These are phyloP conservation scores for Conoideocrella luteorostrata DNA, from an alignment of 2,329 filamentous ascomycete species.

Conservation along the genomic window DNA sequence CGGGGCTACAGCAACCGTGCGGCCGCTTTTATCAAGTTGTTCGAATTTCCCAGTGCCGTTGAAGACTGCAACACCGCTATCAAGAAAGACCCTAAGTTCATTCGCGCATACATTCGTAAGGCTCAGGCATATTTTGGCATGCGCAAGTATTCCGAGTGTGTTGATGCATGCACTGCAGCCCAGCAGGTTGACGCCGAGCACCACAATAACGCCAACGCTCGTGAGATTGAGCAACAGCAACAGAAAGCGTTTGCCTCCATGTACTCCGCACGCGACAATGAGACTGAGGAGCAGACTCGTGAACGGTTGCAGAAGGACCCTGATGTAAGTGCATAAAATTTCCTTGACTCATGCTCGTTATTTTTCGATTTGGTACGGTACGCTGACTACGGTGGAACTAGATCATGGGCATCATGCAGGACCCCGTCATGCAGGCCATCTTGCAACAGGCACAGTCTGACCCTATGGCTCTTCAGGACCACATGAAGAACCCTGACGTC, in stretches of 20 bases:
- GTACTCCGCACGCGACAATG: constrained; percentile 84
- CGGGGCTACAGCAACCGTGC: constrained; percentile 96
- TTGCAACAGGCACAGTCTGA: constrained; percentile 94
- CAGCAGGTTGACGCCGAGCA: constrained; percentile 64
- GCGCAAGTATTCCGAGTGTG: constrained; percentile 94
- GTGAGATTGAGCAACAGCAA: constrained; percentile 90
- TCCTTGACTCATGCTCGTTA: not conserved
- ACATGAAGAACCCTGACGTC: constrained; percentile 90
- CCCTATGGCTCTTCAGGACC: constrained; percentile 86
- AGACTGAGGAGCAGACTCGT: constrained; percentile 92
- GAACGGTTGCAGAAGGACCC: constrained; percentile 86
- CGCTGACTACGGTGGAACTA: constrained; percentile 16
- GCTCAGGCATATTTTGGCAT: constrained; percentile 93
- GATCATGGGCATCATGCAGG: constrained; percentile 88
- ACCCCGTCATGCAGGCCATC: constrained; percentile 96
- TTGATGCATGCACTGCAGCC: constrained; percentile 84
- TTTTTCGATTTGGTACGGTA: not conserved
- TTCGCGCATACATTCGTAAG: constrained; percentile 94
- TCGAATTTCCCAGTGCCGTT: constrained; percentile 89
- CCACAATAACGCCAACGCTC: constrained; percentile 67
- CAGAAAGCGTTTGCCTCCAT: constrained; percentile 88
- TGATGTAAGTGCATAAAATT: constrained; percentile 55
- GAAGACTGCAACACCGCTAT: constrained; percentile 89
- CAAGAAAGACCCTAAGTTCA: constrained; percentile 84
- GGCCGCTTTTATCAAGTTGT: constrained; percentile 91